Evolutionary conservation across 2,329 filamentous ascomycete genomes (phyloP).

Genomic region (Chaetomium strumarium): DNA sequence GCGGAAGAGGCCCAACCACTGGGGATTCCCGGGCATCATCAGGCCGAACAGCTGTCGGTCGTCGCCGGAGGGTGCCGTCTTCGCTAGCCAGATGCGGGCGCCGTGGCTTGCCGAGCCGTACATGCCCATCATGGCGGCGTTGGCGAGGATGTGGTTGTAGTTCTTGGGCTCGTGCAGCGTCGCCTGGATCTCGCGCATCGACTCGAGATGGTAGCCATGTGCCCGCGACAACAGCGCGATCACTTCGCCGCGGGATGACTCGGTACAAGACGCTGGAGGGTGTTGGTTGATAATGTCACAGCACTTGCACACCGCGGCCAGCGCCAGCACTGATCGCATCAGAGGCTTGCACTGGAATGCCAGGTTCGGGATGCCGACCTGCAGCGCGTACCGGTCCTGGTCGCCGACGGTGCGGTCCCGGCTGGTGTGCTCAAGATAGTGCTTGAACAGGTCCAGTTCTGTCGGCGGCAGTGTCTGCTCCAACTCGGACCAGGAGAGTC

Average conservation of each 20-base stretch:
- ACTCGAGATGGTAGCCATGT: constrained; percentile 34
- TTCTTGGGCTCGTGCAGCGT: constrained; percentile 28
- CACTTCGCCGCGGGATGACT: constrained; percentile 24
- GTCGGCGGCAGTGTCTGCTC: constrained; percentile 20
- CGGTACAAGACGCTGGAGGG: not conserved
- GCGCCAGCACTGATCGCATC: constrained; percentile 38
- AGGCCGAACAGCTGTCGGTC: constrained; percentile 24
- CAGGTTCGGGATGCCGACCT: constrained; percentile 38
- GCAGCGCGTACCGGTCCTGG: constrained; percentile 35
- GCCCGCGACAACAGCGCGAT: constrained; percentile 30
- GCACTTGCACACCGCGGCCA: constrained; percentile 37
- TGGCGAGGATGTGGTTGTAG: constrained; percentile 34
- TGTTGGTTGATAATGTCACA: constrained; percentile 29
- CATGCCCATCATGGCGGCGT: constrained; percentile 38
- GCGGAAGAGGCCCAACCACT: constrained; percentile 35
- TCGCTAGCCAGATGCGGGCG: constrained; percentile 31
- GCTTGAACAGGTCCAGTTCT: constrained; percentile 35
- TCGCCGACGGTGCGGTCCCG: constrained; percentile 32
- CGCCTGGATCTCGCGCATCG: constrained; percentile 34
- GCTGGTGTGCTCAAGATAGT: constrained; percentile 39
- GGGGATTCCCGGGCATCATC: constrained; percentile 29
- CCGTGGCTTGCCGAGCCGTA: constrained; percentile 36
- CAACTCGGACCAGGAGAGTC: constrained; percentile 7
- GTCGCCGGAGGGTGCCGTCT: constrained; percentile 16
- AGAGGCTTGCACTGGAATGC: constrained; percentile 35